Evolutionary conservation across 2,329 filamentous ascomycete species (phyloP).

Genomic region (Microdochium paspali): DNA sequence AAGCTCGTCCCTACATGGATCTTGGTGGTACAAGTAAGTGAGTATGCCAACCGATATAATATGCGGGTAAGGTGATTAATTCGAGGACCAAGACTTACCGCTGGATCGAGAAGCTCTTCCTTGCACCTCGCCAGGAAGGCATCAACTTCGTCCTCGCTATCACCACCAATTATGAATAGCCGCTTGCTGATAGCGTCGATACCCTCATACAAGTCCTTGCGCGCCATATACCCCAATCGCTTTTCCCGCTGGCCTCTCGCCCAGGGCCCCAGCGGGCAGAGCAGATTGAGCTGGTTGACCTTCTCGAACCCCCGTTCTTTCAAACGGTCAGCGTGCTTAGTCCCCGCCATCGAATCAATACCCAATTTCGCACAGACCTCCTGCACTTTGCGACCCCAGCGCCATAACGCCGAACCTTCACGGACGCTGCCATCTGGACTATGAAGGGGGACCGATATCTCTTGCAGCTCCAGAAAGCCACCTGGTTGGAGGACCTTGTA

Average conservation of each 20-base stretch:
- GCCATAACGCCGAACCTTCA: conserved; percentile 4
- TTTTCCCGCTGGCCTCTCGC: conserved; percentile 11
- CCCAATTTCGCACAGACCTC: conserved; percentile 7
- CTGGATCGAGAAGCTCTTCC: conserved; percentile 6
- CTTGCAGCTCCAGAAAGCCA: conserved; percentile 14
- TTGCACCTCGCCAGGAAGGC: conserved; percentile 5
- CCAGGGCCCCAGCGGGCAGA: conserved; percentile 10
- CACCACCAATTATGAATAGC: conserved; percentile 18
- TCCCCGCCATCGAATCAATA: conserved; percentile 6
- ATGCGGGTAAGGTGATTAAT: too few relatives aligned
- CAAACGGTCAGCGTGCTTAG: conserved; percentile 8
- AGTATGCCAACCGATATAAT: too few relatives aligned
- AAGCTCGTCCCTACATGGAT: conserved; percentile 9
- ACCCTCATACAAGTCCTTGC: conserved; percentile 11
- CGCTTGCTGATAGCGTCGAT: conserved; percentile 12
- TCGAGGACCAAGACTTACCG: conserved; percentile 1
- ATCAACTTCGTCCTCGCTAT: conserved; percentile 6
- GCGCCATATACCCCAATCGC: conserved; percentile 11
- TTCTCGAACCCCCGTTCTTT: conserved; percentile 9
- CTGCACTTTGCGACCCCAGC: conserved; percentile 8
- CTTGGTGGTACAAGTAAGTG: conserved; percentile 1
- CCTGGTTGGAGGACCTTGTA: conserved; percentile 11
- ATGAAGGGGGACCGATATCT: conserved; percentile 9
- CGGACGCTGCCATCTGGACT: conserved; percentile 6
- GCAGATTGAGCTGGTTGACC: conserved; percentile 9